Conservation (phyloP, 208 protist species). For the Crithidia fasciculata region DNA sequence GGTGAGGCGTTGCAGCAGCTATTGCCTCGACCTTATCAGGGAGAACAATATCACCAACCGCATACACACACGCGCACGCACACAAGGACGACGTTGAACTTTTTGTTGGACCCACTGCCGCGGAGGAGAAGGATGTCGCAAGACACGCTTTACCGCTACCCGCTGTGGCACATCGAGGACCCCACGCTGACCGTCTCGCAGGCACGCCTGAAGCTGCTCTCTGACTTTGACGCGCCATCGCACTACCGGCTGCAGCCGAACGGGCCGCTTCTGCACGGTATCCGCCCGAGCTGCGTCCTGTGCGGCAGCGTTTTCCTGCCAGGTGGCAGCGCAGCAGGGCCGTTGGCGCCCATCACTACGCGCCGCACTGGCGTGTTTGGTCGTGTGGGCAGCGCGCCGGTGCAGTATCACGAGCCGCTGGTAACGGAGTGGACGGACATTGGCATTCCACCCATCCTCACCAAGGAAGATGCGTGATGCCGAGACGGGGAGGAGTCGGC, state of each 20-base stretch:
- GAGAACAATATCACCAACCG: no score
- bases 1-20: no score
- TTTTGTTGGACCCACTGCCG: no score
- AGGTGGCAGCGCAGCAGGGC: constrained; percentile 21
- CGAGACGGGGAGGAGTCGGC: neutral
- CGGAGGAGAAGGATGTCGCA: constrained; percentile 40
- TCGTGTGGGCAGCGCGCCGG: constrained; percentile 15
- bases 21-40: no score
- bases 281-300: constrained; percentile 47
- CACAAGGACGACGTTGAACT: no score
- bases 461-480: constrained; percentile 6
- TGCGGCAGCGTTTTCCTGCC: constrained; percentile 18
- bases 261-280: constrained; percentile 51
- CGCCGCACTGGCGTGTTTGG: constrained; percentile 22
- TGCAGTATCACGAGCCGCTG: constrained; percentile 48
- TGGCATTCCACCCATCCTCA: constrained; percentile 33
- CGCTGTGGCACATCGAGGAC: constrained; percentile 74
- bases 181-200: constrained; percentile 56
- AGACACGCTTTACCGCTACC: constrained; percentile 71
- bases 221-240: constrained; percentile 75
- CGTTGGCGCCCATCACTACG: constrained; percentile 22
- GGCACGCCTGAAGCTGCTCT: constrained; percentile 69
- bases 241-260: constrained; percentile 62
- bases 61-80: constrained; percentile 12
- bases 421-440: constrained; percentile 49